A percentile compares a stretch with the other conserved stretches of the same genome.
Evolutionary conservation across 2,329 filamentous ascomycete genomes (phyloP).

Genomic region (Trichoderma atroviride): DNA sequence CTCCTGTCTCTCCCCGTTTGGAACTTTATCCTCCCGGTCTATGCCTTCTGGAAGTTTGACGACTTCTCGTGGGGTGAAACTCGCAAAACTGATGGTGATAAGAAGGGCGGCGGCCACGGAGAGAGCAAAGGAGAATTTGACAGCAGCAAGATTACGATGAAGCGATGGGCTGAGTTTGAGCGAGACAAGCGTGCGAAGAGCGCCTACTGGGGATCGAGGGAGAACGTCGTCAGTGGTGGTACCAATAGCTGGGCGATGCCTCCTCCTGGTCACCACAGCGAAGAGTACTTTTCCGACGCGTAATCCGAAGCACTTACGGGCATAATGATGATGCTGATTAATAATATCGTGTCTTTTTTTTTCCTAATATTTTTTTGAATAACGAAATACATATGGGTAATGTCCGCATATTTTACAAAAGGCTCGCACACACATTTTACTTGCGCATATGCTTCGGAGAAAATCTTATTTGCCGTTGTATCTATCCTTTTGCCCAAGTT

Average conservation of each 20-base stretch:
- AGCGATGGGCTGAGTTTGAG: conserved; percentile 97
- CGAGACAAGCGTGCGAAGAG: conserved; percentile 56
- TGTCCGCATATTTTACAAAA: neutral
- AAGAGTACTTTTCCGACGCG: conserved; percentile 59
- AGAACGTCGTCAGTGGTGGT: conserved; percentile 51
- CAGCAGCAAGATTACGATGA: conserved; percentile 99
- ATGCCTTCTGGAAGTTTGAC: conserved; percentile 99
- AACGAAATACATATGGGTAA: conserved; percentile 20
- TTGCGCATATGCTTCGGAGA: conserved; percentile 8
- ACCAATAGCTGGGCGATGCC: conserved; percentile 48
- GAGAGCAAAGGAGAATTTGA: conserved; percentile 96
- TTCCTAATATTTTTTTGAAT: conserved; percentile 18
- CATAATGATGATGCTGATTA: conserved; percentile 4
- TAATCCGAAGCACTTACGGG: conserved; percentile 36
- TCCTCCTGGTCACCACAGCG: conserved; percentile 52
- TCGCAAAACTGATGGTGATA: conserved; percentile 89
- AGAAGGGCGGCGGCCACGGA: conserved; percentile 79
- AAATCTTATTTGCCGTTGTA: conserved; percentile 1
- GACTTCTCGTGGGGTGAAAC: conserved; percentile 99
- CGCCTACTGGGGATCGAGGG: conserved; percentile 56
- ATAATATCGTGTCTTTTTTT: conserved; percentile 1
- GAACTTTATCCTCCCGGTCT: conserved; percentile 94
- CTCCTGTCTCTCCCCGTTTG: conserved; percentile 89
- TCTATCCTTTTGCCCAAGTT: neutral
- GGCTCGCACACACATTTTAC: neutral